Evolutionary conservation across 495 filamentous ascomycete genomes (phyloP).

Genomic region (Penicillium mononematosum): DNA sequence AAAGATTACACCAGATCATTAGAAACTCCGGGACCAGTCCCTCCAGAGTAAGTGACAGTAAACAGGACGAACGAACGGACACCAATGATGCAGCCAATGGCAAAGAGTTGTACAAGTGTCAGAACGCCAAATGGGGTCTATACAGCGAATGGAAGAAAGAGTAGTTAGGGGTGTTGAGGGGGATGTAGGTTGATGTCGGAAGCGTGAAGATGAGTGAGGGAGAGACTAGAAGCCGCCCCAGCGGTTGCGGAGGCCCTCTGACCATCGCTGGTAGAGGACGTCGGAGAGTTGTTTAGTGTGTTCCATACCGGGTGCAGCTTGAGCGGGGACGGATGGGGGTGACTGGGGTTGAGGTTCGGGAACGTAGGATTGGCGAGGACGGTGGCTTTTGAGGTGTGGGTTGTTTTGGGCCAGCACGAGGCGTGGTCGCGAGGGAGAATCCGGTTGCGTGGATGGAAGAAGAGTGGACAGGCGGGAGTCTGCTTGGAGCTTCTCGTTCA

Average conservation of each 20-base stretch:
- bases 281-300: constrained; percentile 86
- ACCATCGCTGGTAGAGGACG: constrained; percentile 86
- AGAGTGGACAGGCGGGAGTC: constrained; percentile 54
- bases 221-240: constrained; percentile 60
- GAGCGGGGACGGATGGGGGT: constrained; percentile 42
- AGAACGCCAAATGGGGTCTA: constrained; percentile 28
- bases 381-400: constrained; percentile 77
- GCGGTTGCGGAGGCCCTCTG: constrained; percentile 74
- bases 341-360: constrained; percentile 36
- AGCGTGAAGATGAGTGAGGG: background rate
- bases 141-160: constrained; percentile 30
- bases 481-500: constrained; percentile 59
- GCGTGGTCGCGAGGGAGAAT: constrained; percentile 55
- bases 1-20: constrained; percentile 28
- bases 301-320: constrained; percentile 74
- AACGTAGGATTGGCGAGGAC: constrained; percentile 61
- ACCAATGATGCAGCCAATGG: constrained; percentile 27
- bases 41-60: constrained; percentile 14
- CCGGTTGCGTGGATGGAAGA: constrained; percentile 40
- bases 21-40: constrained; percentile 25
- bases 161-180: background rate
- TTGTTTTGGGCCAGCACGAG: constrained; percentile 79
- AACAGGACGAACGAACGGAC: constrained; percentile 21
- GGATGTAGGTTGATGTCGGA: background rate
- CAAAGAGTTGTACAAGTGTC: constrained; percentile 22